These are phyloP conservation scores for Rauvolfia tetraphylla DNA, from an alignment of 257 asterid genomes.

Conservation along the genomic window DNA sequence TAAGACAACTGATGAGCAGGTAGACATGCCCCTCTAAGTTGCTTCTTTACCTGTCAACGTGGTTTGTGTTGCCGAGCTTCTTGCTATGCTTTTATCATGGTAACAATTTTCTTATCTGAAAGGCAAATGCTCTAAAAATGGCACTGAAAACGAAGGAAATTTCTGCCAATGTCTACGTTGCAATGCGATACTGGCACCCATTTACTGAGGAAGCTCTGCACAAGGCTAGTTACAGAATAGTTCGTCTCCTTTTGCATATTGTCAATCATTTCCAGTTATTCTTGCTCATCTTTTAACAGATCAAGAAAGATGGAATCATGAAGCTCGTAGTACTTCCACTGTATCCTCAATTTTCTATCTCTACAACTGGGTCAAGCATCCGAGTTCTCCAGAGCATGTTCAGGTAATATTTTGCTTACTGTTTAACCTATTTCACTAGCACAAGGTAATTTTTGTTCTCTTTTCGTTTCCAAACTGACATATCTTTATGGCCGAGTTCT, in stretches of 20 bases:
- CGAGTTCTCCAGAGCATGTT: slow-evolving; percentile 81
- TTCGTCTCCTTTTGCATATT: background rate
- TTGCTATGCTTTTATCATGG: slow-evolving; percentile 10
- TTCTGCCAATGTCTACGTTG: slow-evolving; percentile 76
- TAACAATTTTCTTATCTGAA: slow-evolving; percentile 17
- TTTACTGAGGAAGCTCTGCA: slow-evolving; percentile 96
- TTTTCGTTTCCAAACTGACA: slow-evolving; percentile 6
- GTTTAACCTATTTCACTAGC: background rate
- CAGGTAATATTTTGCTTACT: slow-evolving; percentile 34
- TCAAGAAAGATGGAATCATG: slow-evolving; percentile 75
- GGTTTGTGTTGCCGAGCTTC: background rate
- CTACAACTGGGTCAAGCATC: slow-evolving; percentile 94
- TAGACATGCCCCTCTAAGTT: slow-evolving; percentile 15
- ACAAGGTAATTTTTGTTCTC: background rate
- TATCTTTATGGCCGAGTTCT: slow-evolving; percentile 14
- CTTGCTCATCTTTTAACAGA: slow-evolving; percentile 41
- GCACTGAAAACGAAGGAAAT: slow-evolving; percentile 66
- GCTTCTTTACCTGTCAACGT: background rate
- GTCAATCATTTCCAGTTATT: background rate
- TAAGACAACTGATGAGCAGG: slow-evolving; percentile 90
- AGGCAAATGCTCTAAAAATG: slow-evolving; percentile 72
- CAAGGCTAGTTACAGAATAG: slow-evolving; percentile 43
- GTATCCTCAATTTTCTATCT: slow-evolving; percentile 92
- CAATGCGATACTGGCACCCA: slow-evolving; percentile 99
- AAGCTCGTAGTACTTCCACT: slow-evolving; percentile 93